phyloP scores from a whole-genome alignment of 345 rosid species.

The Psidium guajava region DNA sequence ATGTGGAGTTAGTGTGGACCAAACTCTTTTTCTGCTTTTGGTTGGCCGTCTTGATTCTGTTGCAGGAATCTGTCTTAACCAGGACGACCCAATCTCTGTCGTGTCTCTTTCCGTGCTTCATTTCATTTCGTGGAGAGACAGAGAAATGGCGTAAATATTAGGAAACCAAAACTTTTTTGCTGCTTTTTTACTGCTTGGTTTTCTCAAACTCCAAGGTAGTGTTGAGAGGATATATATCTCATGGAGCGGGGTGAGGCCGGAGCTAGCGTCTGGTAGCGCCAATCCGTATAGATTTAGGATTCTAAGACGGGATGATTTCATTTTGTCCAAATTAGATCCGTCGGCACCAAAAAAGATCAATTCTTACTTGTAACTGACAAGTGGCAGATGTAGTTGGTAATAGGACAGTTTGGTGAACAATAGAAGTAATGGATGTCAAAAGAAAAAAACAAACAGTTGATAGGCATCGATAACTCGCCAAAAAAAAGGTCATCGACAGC shows the following conservation, averaged over 20 bases:
- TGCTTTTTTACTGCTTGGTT: neutral
- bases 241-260: neutral
- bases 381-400: neutral
- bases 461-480: neutral
- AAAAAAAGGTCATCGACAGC: neutral
- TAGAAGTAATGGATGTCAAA: neutral
- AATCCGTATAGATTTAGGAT: neutral
- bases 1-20: neutral
- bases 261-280: neutral
- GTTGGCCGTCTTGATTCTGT: conserved; percentile 19
- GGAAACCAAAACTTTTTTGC: neutral
- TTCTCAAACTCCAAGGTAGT: neutral
- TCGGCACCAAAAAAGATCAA: neutral
- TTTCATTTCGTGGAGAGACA: neutral
- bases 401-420: neutral
- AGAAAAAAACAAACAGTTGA: neutral
- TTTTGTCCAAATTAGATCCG: no score
- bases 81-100: neutral
- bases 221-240: neutral
- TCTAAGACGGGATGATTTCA: neutral
- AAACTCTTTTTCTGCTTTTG: conserved; percentile 13
- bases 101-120: neutral
- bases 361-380: neutral
- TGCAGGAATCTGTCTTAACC: neutral
- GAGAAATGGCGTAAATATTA: conserved; percentile 18